Evolutionary conservation across 805 yeast genomes (phyloP).

Genomic region (Candida insectorum): DNA sequence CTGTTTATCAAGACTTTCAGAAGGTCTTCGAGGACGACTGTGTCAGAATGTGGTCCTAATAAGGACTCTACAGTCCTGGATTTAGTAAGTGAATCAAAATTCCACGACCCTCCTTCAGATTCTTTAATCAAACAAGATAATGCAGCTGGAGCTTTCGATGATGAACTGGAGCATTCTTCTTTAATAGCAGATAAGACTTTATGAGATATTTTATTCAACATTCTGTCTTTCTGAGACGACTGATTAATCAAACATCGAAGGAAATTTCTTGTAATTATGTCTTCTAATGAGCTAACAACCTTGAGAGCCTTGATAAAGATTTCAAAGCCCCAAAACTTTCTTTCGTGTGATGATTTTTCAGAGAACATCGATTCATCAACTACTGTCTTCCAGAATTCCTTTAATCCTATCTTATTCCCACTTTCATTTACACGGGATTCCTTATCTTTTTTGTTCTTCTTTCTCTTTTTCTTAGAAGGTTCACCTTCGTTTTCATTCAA

Average conservation of each 20-base stretch:
- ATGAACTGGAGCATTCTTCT: conserved; percentile 31
- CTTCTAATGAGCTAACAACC: conserved; percentile 16
- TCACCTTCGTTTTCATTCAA: conserved; percentile 15
- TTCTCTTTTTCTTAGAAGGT: conserved; percentile 19
- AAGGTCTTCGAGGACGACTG: conserved; percentile 16
- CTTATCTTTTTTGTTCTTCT: conserved; percentile 16
- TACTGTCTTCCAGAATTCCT: conserved; percentile 75
- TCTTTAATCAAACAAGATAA: conserved; percentile 25
- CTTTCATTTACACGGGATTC: not conserved
- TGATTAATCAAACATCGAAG: conserved; percentile 76
- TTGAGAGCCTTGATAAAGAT: conserved; percentile 52
- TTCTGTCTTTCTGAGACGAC: conserved; percentile 59
- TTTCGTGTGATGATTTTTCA: conserved; percentile 73
- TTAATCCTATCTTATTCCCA: conserved; percentile 25
- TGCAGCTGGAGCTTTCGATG: conserved; percentile 35
- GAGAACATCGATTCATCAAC: conserved; percentile 81
- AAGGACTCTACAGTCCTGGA: conserved; percentile 56
- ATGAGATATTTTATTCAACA: conserved; percentile 65
- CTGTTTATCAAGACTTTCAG: conserved; percentile 20
- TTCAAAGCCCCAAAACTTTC: conserved; percentile 84
- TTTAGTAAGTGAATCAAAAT: conserved; percentile 75
- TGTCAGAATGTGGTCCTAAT: conserved; percentile 17
- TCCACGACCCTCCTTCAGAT: conserved; percentile 50
- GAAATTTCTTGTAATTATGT: conserved; percentile 59
- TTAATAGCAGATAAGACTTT: conserved; percentile 45